Percentiles rank a stretch among this genome's conserved stretches.
These are phyloP conservation scores for Ramichloridium luteum DNA, from an alignment of 2,329 filamentous ascomycete genomes.

Conservation along the genomic window DNA sequence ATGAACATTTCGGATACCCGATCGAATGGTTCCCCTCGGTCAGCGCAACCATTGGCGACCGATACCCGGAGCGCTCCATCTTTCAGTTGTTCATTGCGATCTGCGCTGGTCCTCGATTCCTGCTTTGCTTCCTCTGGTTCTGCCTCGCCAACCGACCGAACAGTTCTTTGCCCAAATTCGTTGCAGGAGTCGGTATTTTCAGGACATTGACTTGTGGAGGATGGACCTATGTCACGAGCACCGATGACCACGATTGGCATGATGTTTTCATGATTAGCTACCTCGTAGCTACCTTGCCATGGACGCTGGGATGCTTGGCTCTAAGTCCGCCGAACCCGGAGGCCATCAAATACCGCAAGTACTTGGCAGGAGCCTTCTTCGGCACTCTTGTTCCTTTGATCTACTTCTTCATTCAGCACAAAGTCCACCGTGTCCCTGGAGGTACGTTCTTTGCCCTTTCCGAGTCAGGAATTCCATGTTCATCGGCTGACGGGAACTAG, in stretches of 20 bases:
- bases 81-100: conserved; percentile 97
- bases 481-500: conserved; percentile 36
- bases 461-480: too few relatives aligned
- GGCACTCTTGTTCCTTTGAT: conserved; percentile 78
- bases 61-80: conserved; percentile 90
- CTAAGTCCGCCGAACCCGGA: conserved; percentile 73
- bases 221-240: conserved; percentile 97
- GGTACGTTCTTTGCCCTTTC: conserved; percentile 52
- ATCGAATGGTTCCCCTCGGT: conserved; percentile 31
- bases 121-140: conserved; percentile 84
- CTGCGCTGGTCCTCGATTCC: conserved; percentile 87
- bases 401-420: conserved; percentile 98
- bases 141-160: conserved; percentile 63
- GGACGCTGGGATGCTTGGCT: conserved; percentile 82
- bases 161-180: conserved; percentile 65
- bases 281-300: conserved; percentile 82
- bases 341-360: conserved; percentile 81
- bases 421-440: conserved; percentile 85
- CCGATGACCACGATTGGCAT: conserved; percentile 96
- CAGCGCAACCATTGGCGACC: conserved; percentile 80
- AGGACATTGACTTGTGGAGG: conserved; percentile 89
- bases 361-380: conserved; percentile 73
- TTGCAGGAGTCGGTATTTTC: conserved; percentile 69
- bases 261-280: conserved; percentile 99
- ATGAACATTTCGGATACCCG: conserved; percentile 60